A percentile compares a stretch with the other conserved stretches of the same genome.
Evolutionary conservation across 345 rosid genomes (phyloP).

Genomic region (Citrus hindsii): DNA sequence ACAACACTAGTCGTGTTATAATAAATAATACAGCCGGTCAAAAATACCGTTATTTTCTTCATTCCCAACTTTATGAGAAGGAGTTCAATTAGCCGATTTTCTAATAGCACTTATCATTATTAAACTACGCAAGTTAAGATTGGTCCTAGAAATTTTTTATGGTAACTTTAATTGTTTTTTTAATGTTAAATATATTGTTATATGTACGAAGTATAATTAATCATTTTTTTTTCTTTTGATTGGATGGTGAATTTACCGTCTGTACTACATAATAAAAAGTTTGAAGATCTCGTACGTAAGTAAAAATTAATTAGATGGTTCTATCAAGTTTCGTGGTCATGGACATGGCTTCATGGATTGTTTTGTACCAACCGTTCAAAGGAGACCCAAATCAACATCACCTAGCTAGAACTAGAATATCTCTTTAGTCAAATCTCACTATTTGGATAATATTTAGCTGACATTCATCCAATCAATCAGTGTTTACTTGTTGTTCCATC

Average conservation of each 20-base stretch:
- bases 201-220: too few species aligned
- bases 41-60: too few species aligned
- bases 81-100: too few species aligned
- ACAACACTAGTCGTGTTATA: background rate
- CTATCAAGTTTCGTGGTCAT: background rate
- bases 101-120: too few species aligned
- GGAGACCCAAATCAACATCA: conserved; percentile 4
- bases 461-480: too few species aligned
- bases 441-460: conserved; percentile 13
- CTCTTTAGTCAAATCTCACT: conserved; percentile 4
- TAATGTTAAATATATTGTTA: too few species aligned
- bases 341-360: background rate
- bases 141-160: fast-evolving
- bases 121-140: too few species aligned
- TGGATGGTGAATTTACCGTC: background rate
- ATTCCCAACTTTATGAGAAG: background rate
- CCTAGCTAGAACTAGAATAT: background rate
- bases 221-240: too few species aligned
- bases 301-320: background rate
- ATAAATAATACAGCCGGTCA: too few species aligned
- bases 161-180: too few species aligned
- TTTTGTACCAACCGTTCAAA: conserved; percentile 14
- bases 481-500: too few species aligned
- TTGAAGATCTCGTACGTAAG: background rate
- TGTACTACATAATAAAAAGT: background rate